Evolutionary conservation across 2,329 filamentous ascomycete species (phyloP), one percentile per base, ranked within the genome.

Genomic region (Ophiognomonia clavigignenti-juglandacearum): DNA sequence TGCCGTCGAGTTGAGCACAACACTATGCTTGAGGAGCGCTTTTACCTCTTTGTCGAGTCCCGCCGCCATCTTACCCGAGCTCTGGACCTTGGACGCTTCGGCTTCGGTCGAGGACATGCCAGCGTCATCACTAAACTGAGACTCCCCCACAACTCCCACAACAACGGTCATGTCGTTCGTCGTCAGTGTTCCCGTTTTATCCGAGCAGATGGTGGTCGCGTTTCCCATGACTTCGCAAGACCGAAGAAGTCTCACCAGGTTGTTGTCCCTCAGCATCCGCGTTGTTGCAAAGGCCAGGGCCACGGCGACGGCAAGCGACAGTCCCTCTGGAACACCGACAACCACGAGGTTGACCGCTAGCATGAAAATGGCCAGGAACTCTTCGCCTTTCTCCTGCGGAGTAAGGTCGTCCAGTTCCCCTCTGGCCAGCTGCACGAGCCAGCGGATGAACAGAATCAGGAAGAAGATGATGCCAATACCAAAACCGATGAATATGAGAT

Each of bases 211-310:
- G 0, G 78, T 81, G 1, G 83, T 86, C 6, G 85, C 85, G 58
- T 88, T 89, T 44, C 86, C 86, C 85, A 89, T 89, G 38, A 87
- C 87, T 63, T 89, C 86, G 57, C 86, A 89, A 19, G 86, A 84
- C 58, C 86, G 85, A 48, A 90, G 73, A 48, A 88, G 83, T 29
- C 86, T 81, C 37, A 89, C 85, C 49, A 90, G 67, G 57, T 89
- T 89, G 66, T 86, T 86, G 63, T 89, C 85, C 56, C 80, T 85
- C 49, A 88, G 66, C 86, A 89, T 89, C 46, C 83, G 78, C 10
- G 81, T 87, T 1, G 85, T 89, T 4, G 86, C 86, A 62, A 88
- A 89, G 9, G 85, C 86, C 37, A 90, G 69, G 13, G 86, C 85
- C 22, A 90, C 70, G 0, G 86, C 89, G n/a, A 89, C 86, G 16